Evolutionary conservation across 257 asterid genomes (phyloP).

Genomic region (Prunella vulgaris): DNA sequence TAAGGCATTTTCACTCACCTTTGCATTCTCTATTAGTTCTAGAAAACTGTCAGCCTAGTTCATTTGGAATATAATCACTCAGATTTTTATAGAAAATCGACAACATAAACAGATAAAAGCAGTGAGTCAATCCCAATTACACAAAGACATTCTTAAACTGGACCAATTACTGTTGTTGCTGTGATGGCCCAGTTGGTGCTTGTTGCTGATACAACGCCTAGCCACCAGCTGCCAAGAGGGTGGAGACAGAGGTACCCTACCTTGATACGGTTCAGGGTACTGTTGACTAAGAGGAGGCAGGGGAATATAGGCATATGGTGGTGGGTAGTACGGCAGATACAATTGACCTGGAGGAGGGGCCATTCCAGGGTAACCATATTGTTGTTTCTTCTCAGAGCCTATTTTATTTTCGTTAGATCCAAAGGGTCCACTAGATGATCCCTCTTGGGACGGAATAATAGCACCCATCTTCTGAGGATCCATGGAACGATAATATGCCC

Average conservation of each 20-base stretch:
- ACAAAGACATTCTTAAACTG: neutral
- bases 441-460: conserved; percentile 63
- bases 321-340: conserved; percentile 69
- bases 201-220: conserved; percentile 42
- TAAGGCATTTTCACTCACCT: neutral
- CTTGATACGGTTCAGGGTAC: conserved; percentile 46
- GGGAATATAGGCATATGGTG: conserved; percentile 61
- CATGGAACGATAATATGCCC: conserved; percentile 89
- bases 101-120: neutral
- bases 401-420: conserved; percentile 51
- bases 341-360: conserved; percentile 60
- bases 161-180: conserved; percentile 14
- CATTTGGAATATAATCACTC: neutral
- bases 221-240: conserved; percentile 40
- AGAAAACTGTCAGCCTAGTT: neutral
- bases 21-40: neutral
- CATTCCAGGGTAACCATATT: conserved; percentile 44
- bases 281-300: conserved; percentile 62
- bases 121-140: too few relatives aligned
- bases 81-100: neutral
- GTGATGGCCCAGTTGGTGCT: conserved; percentile 34
- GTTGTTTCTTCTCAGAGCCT: conserved; percentile 40
- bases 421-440: conserved; percentile 46
- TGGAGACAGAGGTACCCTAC: conserved; percentile 44
- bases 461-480: conserved; percentile 99